Percentiles rank a stretch among this genome's conserved stretches.
Conservation (phyloP, 306 rosid genomes). For the Acacia acuminata region DNA sequence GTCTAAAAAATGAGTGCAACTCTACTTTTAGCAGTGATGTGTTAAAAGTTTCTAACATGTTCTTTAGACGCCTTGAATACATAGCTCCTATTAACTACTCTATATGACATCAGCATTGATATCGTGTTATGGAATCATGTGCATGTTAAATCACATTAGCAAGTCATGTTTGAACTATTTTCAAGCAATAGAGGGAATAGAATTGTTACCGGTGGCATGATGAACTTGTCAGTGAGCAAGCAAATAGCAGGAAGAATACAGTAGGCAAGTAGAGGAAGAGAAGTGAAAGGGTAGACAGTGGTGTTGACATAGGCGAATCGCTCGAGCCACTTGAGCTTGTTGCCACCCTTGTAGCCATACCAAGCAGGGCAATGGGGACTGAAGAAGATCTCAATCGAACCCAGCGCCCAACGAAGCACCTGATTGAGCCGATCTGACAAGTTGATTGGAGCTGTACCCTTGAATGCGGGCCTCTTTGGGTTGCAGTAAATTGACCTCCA, state of each 20-base stretch:
- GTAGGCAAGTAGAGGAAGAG: slow-evolving; percentile 88
- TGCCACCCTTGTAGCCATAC: slow-evolving; percentile 93
- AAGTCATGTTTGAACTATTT: slow-evolving; percentile 17
- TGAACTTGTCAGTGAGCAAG: slow-evolving; percentile 96
- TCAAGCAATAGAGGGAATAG: neutral
- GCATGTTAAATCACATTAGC: slow-evolving; percentile 15
- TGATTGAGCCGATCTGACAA: slow-evolving; percentile 95
- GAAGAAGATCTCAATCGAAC: slow-evolving; percentile 95
- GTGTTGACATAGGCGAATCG: slow-evolving; percentile 88
- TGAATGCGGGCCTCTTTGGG: slow-evolving; percentile 85
- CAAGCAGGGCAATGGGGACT: slow-evolving; percentile 85
- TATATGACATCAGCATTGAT: neutral
- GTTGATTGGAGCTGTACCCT: slow-evolving; percentile 99
- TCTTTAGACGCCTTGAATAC: neutral
- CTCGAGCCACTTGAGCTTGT: slow-evolving; percentile 90
- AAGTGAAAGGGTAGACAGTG: slow-evolving; percentile 94
- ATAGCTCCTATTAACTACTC: neutral
- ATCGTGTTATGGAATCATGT: neutral
- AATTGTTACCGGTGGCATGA: slow-evolving; percentile 86
- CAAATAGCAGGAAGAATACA: slow-evolving; percentile 90
- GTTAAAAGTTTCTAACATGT: neutral
- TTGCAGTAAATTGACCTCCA: slow-evolving; percentile 96
- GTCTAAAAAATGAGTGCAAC: neutral
- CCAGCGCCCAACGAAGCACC: slow-evolving; percentile 98
- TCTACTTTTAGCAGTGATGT: neutral